Percentiles rank a stretch among this genome's conserved stretches.
These are phyloP conservation scores for Cornus suecica DNA, from an alignment of 148 eudicot species.

Conservation along the genomic window DNA sequence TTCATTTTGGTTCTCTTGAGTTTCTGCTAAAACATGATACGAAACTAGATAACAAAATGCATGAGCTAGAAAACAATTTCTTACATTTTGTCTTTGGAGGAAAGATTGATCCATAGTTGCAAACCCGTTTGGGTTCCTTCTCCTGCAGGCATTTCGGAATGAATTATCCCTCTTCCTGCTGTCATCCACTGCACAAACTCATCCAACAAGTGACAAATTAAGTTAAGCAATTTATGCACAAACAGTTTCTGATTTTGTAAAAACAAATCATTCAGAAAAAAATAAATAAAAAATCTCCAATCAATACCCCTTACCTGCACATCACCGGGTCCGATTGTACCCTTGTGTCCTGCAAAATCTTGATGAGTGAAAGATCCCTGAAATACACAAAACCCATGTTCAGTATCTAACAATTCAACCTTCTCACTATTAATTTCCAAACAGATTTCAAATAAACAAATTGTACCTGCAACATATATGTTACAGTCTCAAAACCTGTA, in stretches of 20 bases:
- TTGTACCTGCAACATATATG: slow-evolving; percentile 84
- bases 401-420: not conserved
- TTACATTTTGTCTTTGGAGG: slow-evolving; percentile 89
- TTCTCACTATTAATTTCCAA: not conserved
- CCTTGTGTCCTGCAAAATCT: slow-evolving; percentile 90
- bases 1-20: no score
- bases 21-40: not conserved
- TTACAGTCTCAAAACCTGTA: slow-evolving; percentile 95
- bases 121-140: slow-evolving; percentile 74
- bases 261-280: not conserved
- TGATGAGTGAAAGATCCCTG: slow-evolving; percentile 91
- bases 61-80: not conserved
- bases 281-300: not conserved
- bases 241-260: not conserved
- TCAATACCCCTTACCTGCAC: slow-evolving; percentile 54
- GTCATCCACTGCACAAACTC: slow-evolving; percentile 85
- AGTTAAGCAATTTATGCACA: not conserved
- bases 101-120: slow-evolving; percentile 92
- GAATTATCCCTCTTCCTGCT: slow-evolving; percentile 95
- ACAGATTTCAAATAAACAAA: not conserved
- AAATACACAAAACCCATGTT: not conserved
- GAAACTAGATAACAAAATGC: not conserved
- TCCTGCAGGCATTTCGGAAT: slow-evolving; percentile 94
- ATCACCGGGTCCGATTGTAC: slow-evolving; percentile 76
- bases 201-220: not conserved